Conservation (phyloP, 495 filamentous ascomycete species). For the Penicilliopsis zonata region DNA sequence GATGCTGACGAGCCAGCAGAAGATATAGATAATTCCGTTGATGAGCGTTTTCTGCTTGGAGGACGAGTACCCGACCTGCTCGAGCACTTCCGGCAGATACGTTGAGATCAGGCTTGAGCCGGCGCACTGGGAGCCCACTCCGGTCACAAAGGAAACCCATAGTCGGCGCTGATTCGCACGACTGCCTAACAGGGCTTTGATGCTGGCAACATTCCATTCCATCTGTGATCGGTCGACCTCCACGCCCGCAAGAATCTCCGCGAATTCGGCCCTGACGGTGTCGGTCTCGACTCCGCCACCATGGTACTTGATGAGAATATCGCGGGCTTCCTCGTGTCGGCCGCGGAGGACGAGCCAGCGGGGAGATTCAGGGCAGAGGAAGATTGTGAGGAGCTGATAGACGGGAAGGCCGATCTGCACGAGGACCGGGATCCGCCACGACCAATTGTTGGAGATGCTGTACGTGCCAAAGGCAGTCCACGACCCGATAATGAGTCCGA, state of each 20-base stretch:
- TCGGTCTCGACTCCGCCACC: slow-evolving; percentile 12
- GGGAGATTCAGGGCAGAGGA: slow-evolving; percentile 32
- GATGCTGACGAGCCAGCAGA: slow-evolving; percentile 37
- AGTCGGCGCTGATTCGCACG: slow-evolving; percentile 59
- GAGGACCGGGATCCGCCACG: slow-evolving; percentile 33
- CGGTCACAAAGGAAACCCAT: slow-evolving; percentile 42
- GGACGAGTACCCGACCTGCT: slow-evolving; percentile 40
- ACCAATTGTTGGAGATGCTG: slow-evolving; percentile 28
- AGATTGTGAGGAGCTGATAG: slow-evolving; percentile 30
- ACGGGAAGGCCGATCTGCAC: slow-evolving; percentile 41
- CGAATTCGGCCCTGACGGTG: slow-evolving; percentile 12
- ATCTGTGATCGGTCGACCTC: no score
- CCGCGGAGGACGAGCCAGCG: slow-evolving; percentile 29
- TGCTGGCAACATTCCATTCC: slow-evolving; percentile 19
- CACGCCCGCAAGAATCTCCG: slow-evolving; percentile 14
- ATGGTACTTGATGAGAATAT: slow-evolving; percentile 20
- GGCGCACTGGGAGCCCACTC: slow-evolving; percentile 53
- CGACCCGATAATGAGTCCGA: slow-evolving; percentile 38
- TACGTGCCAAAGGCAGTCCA: slow-evolving; percentile 17
- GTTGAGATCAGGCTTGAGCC: slow-evolving; percentile 55
- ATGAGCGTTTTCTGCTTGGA: slow-evolving; percentile 29
- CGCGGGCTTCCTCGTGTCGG: slow-evolving; percentile 21
- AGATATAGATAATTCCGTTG: slow-evolving; percentile 13
- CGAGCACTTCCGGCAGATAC: slow-evolving; percentile 41
- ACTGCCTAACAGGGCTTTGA: slow-evolving; percentile 48